Percentiles rank a stretch among this genome's conserved stretches.
phyloP scores from a whole-genome alignment of 768 basidiomycete species.

The Pleurotus platypus region DNA sequence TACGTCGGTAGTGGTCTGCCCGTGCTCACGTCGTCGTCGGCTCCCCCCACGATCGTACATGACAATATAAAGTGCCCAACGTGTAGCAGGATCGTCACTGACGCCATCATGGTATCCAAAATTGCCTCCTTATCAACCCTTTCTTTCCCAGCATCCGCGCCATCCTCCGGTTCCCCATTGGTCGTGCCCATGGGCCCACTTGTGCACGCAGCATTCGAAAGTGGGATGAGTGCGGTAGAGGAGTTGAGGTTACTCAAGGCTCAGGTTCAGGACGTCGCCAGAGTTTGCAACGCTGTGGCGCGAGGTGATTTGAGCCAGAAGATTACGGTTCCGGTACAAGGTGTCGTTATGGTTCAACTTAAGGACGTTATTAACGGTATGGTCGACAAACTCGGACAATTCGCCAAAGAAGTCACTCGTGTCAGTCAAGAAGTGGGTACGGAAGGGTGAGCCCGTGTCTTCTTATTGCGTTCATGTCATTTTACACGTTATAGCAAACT shows the following conservation, averaged over 20 bases:
- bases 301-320: conserved; percentile 65
- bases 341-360: conserved; percentile 67
- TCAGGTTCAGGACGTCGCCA: conserved; percentile 62
- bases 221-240: conserved; percentile 62
- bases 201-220: conserved; percentile 51
- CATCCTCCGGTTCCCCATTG: conserved; percentile 13
- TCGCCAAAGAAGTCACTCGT: conserved; percentile 89
- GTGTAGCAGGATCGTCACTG: conserved; percentile 41
- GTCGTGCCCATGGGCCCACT: conserved; percentile 53
- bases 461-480: not conserved
- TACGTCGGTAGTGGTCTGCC: not conserved
- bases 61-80: conserved; percentile 41
- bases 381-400: conserved; percentile 70
- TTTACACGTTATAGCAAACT: conserved; percentile 68
- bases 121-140: conserved; percentile 9
- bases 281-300: conserved; percentile 72
- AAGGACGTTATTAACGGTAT: conserved; percentile 67
- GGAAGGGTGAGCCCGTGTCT: conserved; percentile 46
- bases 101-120: conserved; percentile 28
- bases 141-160: conserved; percentile 12
- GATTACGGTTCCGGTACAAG: conserved; percentile 67
- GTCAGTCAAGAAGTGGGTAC: conserved; percentile 84
- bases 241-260: conserved; percentile 70
- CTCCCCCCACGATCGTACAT: conserved; percentile 32
- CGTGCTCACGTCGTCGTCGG: conserved; percentile 19